A percentile compares a stretch with the other conserved stretches of the same genome.
phyloP scores from a whole-genome alignment of 1,284 basidiomycete genomes.

The Earliella scabrosa region DNA sequence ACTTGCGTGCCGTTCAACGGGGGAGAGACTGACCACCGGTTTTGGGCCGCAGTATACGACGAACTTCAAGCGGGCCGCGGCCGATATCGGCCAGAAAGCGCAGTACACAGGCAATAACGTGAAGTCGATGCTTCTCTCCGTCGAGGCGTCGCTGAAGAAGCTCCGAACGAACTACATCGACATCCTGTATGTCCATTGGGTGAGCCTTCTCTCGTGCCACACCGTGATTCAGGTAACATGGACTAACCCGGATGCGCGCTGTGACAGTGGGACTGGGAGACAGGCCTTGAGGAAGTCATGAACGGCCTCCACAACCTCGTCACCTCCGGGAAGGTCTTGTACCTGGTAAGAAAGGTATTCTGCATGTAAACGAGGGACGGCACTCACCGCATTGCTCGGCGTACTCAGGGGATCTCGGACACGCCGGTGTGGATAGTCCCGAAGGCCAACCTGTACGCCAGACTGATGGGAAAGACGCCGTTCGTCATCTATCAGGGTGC shows the following conservation, averaged over 20 bases:
- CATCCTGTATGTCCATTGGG: conserved; percentile 38
- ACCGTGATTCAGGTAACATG: too few species aligned
- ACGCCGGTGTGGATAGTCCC: conserved; percentile 35
- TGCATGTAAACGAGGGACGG: conserved; percentile 37
- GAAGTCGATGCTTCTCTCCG: conserved; percentile 37
- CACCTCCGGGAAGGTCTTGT: conserved; percentile 23
- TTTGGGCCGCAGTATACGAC: conserved; percentile 35
- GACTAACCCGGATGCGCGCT: not conserved
- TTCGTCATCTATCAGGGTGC: conserved; percentile 58
- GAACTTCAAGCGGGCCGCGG: conserved; percentile 30
- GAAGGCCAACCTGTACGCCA: conserved; percentile 34
- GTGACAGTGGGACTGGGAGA: conserved; percentile 43
- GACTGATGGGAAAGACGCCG: conserved; percentile 48
- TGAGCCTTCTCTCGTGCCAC: conserved; percentile 29
- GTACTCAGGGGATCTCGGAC: conserved; percentile 33
- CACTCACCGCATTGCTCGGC: not conserved
- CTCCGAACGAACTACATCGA: conserved; percentile 49
- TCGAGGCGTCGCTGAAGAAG: conserved; percentile 45
- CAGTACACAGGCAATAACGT: conserved; percentile 42
- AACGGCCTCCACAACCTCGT: conserved; percentile 45
- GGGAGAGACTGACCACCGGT: not conserved
- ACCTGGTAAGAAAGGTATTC: conserved; percentile 28
- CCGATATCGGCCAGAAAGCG: conserved; percentile 28
- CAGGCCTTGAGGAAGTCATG: conserved; percentile 49
- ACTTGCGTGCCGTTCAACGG: too few species aligned